Evolutionary conservation across 2,329 filamentous ascomycete genomes (phyloP).

Genomic region (Dothiorella sarmentorum): DNA sequence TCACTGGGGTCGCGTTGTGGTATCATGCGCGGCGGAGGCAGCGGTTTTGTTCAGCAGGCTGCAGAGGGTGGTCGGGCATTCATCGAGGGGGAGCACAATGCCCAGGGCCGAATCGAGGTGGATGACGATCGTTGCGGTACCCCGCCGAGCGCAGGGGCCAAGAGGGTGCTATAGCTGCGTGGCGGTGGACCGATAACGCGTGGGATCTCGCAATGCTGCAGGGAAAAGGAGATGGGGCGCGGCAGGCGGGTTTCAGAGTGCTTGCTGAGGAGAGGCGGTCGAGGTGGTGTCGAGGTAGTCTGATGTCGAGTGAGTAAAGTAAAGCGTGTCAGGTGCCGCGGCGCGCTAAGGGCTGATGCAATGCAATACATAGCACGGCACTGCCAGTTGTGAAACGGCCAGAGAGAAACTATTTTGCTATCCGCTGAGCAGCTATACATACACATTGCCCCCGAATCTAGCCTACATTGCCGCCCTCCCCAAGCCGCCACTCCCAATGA

Average conservation of each 20-base stretch:
- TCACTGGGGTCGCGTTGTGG: neutral
- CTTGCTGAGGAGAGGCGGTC: neutral
- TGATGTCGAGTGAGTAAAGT: constrained; percentile 11
- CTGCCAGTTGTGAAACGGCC: neutral
- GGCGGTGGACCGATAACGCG: constrained; percentile 17
- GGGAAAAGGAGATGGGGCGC: constrained; percentile 1
- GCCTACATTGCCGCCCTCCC: constrained; percentile 4
- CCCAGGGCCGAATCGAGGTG: neutral
- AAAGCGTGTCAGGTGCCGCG: constrained; percentile 14
- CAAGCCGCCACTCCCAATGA: neutral
- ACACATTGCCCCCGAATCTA: constrained; percentile 8
- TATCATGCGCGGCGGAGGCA: neutral
- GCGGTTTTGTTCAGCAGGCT: neutral
- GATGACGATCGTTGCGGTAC: constrained; percentile 17
- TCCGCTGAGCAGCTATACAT: constrained; percentile 10
- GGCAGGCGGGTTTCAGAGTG: neutral
- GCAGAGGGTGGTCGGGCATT: constrained; percentile 9
- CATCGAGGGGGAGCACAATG: constrained; percentile 11
- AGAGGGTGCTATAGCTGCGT: constrained; percentile 14
- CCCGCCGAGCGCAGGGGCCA: constrained; percentile 18
- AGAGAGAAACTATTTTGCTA: neutral
- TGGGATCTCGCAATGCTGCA: neutral
- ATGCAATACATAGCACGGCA: neutral
- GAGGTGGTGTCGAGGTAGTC: neutral
- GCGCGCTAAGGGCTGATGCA: neutral